phyloP scores from a whole-genome alignment of 257 asterid genomes.

The Mitragyna speciosa region DNA sequence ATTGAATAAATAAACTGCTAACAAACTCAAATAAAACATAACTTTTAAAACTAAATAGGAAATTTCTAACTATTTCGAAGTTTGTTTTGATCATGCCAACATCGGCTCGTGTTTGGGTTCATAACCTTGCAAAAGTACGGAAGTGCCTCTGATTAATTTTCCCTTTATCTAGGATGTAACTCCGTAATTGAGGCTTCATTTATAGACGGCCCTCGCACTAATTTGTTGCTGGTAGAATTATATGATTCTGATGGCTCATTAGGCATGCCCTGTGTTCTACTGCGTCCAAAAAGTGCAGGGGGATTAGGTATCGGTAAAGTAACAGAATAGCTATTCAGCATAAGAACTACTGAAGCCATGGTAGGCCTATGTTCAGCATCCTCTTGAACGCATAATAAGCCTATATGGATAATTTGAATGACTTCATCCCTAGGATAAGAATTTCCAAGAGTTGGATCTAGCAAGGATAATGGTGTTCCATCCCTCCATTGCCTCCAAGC shows the following conservation, averaged over 20 bases:
- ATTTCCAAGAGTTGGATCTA: constrained; percentile 28
- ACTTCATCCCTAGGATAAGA: constrained; percentile 22
- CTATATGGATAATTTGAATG: constrained; percentile 24
- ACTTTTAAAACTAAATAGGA: too few relatives aligned
- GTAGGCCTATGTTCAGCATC: constrained; percentile 26
- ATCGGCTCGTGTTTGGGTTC: too few relatives aligned
- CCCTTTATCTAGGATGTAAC: constrained; percentile 19
- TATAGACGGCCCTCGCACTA: constrained; percentile 11
- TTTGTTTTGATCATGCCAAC: too few relatives aligned
- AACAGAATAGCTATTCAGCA: constrained; percentile 23
- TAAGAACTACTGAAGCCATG: constrained; percentile 28
- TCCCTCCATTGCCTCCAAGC: constrained; percentile 39
- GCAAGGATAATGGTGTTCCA: constrained; percentile 21
- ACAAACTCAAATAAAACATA: too few relatives aligned
- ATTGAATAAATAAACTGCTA: too few relatives aligned
- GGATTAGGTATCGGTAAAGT: constrained; percentile 8
- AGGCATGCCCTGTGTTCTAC: background rate
- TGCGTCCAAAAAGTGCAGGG: constrained; percentile 23
- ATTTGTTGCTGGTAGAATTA: constrained; percentile 12
- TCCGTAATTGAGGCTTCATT: constrained; percentile 31
- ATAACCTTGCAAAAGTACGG: too few relatives aligned
- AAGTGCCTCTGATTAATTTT: background rate
- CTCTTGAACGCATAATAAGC: constrained; percentile 32
- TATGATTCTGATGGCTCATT: background rate
- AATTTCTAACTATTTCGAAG: too few relatives aligned